phyloP scores from a whole-genome alignment of 306 rosid species.

The Abrus pulchellus region DNA sequence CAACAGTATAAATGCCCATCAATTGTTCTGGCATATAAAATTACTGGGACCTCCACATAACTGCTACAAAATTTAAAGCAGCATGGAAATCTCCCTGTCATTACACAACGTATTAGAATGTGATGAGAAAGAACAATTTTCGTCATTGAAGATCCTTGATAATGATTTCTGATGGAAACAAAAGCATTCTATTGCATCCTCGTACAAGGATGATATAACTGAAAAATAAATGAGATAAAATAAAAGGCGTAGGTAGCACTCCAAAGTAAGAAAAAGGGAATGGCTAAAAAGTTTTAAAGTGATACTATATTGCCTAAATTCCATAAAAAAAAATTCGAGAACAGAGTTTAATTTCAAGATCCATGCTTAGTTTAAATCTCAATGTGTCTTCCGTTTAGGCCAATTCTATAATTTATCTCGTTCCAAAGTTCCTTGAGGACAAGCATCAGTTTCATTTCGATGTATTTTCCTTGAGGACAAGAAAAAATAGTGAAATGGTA shows the following conservation, averaged over 20 bases:
- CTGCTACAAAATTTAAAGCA: constrained; percentile 91
- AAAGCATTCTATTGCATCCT: too few species aligned
- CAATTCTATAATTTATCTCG: constrained; percentile 65
- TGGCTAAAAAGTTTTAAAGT: background rate
- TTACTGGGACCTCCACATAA: constrained; percentile 83
- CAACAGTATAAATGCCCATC: constrained; percentile 94
- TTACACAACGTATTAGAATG: background rate
- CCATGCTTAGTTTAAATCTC: constrained; percentile 13
- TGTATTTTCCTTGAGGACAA: background rate
- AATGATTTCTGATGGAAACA: too few species aligned
- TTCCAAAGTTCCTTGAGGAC: too few species aligned
- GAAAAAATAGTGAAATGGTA: background rate
- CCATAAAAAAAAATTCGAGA: background rate
- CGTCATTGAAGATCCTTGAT: too few species aligned
- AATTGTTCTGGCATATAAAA: constrained; percentile 94
- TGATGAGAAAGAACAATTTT: too few species aligned
- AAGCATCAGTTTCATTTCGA: constrained; percentile 3
- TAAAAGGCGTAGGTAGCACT: too few species aligned
- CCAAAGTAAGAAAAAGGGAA: too few species aligned
- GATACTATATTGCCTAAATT: background rate
- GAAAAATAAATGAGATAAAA: too few species aligned
- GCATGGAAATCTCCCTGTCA: constrained; percentile 98
- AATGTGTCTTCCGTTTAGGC: background rate
- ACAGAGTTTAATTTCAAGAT: constrained; percentile 17
- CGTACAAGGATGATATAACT: too few species aligned